Evolutionary conservation across 345 rosid species (phyloP).

Genomic region (Combretum micranthum): DNA sequence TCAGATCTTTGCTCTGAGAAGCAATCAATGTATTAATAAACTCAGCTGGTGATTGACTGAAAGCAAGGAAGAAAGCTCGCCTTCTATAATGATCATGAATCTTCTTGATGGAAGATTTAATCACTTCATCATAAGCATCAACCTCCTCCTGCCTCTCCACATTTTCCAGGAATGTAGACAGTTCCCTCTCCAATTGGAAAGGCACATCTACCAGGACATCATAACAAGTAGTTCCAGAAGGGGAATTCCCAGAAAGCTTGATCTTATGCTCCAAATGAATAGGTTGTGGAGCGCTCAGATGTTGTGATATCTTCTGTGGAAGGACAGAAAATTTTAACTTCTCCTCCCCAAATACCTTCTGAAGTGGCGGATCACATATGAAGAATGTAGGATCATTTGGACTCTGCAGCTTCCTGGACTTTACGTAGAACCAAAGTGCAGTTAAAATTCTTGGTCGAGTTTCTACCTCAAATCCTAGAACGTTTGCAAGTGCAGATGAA

Average conservation of each 20-base stretch:
- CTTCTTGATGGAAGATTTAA: conserved; percentile 13
- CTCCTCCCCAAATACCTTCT: conserved; percentile 16
- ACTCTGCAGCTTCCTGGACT: conserved; percentile 17
- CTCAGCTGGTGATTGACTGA: conserved; percentile 22
- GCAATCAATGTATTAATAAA: conserved; percentile 15
- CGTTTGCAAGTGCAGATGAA: conserved; percentile 13
- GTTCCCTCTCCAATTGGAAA: conserved; percentile 13
- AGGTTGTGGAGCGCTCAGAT: conserved; percentile 15
- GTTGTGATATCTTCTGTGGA: conserved; percentile 11
- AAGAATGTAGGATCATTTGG: conserved; percentile 16
- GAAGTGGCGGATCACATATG: conserved; percentile 17
- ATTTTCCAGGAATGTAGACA: conserved; percentile 10
- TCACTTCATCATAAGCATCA: conserved; percentile 13
- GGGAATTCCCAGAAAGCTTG: conserved; percentile 21
- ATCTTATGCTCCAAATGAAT: conserved; percentile 18
- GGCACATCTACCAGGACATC: conserved; percentile 20
- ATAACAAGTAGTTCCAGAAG: conserved; percentile 17
- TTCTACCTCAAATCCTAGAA: conserved; percentile 15
- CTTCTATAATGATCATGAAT: conserved; percentile 14
- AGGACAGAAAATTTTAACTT: conserved; percentile 15
- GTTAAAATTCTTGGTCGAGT: conserved; percentile 16
- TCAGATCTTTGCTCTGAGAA: conserved; percentile 20
- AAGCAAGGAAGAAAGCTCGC: conserved; percentile 19
- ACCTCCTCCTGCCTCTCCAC: conserved; percentile 12
- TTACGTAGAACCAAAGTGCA: conserved; percentile 20